These are phyloP conservation scores for Pseudogymnoascus sp. DNA, from an alignment of 2,329 filamentous ascomycete genomes.

Conservation along the genomic window DNA sequence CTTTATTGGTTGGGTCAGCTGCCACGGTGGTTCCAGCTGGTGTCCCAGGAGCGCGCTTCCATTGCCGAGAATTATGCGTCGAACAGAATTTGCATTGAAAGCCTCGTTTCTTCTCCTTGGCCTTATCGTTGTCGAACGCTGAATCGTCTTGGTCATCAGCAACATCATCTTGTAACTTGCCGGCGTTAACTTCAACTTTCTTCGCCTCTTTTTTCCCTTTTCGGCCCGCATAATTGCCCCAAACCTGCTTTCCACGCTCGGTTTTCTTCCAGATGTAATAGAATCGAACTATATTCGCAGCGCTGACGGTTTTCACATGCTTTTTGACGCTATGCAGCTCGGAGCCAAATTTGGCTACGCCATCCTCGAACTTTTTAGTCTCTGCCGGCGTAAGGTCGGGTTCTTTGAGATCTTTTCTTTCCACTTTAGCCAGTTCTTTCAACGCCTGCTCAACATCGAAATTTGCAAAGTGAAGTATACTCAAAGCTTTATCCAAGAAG, in stretches of 20 bases:
- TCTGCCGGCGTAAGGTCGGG: conserved; percentile 73
- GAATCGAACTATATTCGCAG: conserved; percentile 77
- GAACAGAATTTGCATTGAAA: conserved; percentile 94
- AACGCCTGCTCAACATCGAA: conserved; percentile 69
- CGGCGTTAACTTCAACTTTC: conserved; percentile 60
- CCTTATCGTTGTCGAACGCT: conserved; percentile 83
- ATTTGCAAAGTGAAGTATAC: conserved; percentile 62
- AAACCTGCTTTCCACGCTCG: conserved; percentile 73
- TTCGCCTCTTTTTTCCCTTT: conserved; percentile 86
- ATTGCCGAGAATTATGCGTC: conserved; percentile 73
- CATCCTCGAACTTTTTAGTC: conserved; percentile 86
- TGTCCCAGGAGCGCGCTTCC: conserved; percentile 80
- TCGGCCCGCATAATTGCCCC: conserved; percentile 80
- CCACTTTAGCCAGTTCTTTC: conserved; percentile 58
- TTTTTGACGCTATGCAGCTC: conserved; percentile 77
- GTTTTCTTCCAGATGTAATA: conserved; percentile 99
- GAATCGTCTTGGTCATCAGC: conserved; percentile 92
- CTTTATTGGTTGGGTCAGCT: conserved; percentile 56
- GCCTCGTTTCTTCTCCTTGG: conserved; percentile 65
- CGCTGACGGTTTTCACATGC: conserved; percentile 75
- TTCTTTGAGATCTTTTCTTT: conserved; percentile 72
- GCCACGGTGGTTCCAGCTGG: conserved; percentile 63
- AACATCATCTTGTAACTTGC: conserved; percentile 83
- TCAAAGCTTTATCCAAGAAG: conserved; percentile 74
- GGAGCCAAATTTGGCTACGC: conserved; percentile 80